Base-by-base conservation (phyloP, 257 asterid genomes). In the Oldenlandia corymbosa region DNA sequence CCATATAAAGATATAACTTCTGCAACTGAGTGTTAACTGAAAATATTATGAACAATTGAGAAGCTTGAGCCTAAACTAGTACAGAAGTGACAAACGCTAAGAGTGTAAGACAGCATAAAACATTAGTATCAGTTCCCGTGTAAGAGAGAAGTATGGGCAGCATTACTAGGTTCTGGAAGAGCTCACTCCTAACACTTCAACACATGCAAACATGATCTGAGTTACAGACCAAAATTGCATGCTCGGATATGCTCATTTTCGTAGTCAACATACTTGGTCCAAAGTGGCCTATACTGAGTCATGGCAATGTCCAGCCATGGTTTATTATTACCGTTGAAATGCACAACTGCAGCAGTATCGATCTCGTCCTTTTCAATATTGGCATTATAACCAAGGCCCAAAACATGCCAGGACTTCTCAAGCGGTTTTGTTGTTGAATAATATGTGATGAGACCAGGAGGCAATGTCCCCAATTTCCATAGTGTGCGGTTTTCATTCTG, bases 301-400 rank as follows among this genome's bases (percentile, higher is more conserved):
- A 88, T 88, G 63, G 88, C 96, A 59, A 88, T 88, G 75, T 88
- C 96, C 30, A 88, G 96, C 96, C 97, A 87, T 10, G 97, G 95
- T 77, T 87, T 87, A 86, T 83, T 77, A 68, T 90, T 84, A 58
- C 97, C 97, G 55, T 87, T 87, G 79, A 85, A 90, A 75, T 90
- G 97, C 68, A 90, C 85, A 51, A 90, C 97, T 60, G 97, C 87
- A 73, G 95, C 97, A 71, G 81, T 87, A 42, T 71, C 76, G 54
- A 90, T 90, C 81, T 90, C 97, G 26, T 79, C 94, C 88, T 77
- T 81, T 77, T 92, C 88, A 58, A 90, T 87, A 74, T 87, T 83
- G 41, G 95, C 95, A 70, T 90, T 90, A 69, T 84, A 84, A 23
- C 97, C 97, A 60, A 90, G 97, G 65, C 97, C 97, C 85, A 90